These are phyloP conservation scores for Oidium heveae DNA, from an alignment of 2,329 filamentous ascomycete species.

Conservation along the genomic window DNA sequence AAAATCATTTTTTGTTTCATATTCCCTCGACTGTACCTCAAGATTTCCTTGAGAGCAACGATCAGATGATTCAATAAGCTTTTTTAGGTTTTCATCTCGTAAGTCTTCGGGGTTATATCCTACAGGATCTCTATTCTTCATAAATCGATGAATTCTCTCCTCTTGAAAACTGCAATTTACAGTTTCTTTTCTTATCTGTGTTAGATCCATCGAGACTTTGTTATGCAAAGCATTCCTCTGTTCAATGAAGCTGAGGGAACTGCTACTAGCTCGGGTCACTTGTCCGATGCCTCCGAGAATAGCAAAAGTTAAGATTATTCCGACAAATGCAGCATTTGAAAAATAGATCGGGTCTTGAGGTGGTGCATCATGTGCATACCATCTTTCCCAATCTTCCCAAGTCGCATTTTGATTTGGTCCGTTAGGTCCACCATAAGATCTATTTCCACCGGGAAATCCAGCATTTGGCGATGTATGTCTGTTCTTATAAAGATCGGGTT, in stretches of 20 bases:
- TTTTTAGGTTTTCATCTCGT: constrained; percentile 20
- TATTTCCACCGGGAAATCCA: constrained; percentile 8
- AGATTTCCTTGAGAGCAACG: constrained; percentile 20
- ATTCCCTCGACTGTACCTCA: constrained; percentile 5
- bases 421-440: constrained; percentile 7
- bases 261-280: constrained; percentile 38
- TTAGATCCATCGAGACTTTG: constrained; percentile 35
- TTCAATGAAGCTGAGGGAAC: constrained; percentile 36
- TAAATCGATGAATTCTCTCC: constrained; percentile 50
- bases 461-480: constrained; percentile 1
- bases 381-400: constrained; percentile 93
- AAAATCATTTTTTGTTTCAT: constrained; percentile 4
- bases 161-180: constrained; percentile 27
- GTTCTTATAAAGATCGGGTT: constrained; percentile 9
- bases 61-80: constrained; percentile 20
- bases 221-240: constrained; percentile 41
- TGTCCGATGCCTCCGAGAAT: constrained; percentile 48
- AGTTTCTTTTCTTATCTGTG: constrained; percentile 26
- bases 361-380: constrained; percentile 29
- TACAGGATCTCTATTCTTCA: constrained; percentile 40
- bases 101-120: constrained; percentile 6
- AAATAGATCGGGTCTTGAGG: constrained; percentile 35
- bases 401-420: constrained; percentile 53
- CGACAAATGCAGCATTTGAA: constrained; percentile 55
- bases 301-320: constrained; percentile 43